These are phyloP conservation scores for Papiliotrema fonsecae DNA, from an alignment of 1,284 basidiomycete genomes.

Conservation along the genomic window DNA sequence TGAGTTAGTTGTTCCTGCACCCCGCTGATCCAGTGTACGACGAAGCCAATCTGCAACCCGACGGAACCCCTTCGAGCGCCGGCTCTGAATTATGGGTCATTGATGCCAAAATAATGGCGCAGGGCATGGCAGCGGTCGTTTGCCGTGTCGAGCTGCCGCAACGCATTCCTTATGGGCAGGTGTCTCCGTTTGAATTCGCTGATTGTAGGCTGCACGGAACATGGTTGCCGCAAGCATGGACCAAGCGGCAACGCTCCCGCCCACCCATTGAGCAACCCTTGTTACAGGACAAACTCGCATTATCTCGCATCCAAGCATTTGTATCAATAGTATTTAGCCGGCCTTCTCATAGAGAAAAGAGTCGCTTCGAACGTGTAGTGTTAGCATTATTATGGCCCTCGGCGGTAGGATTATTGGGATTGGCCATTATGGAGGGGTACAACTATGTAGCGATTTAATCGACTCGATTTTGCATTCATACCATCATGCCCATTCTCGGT, in stretches of 20 bases:
- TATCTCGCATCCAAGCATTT: slow-evolving; percentile 30
- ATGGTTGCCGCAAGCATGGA: slow-evolving; percentile 23
- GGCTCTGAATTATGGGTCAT: slow-evolving; percentile 51
- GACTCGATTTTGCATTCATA: too few relatives aligned
- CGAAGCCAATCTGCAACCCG: slow-evolving; percentile 43
- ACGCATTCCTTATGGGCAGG: slow-evolving; percentile 44
- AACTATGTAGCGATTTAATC: too few relatives aligned
- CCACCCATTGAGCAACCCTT: slow-evolving; percentile 21
- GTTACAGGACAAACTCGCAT: slow-evolving; percentile 28
- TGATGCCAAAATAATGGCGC: slow-evolving; percentile 43
- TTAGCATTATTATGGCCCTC: slow-evolving; percentile 25
- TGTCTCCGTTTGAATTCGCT: slow-evolving; percentile 1
- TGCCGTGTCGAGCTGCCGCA: slow-evolving; percentile 50
- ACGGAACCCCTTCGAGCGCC: slow-evolving; percentile 42
- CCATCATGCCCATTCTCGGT: slow-evolving; percentile 48
- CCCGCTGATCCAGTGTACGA: slow-evolving; percentile 43
- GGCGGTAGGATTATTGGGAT: slow-evolving; percentile 16
- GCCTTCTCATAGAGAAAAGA: slow-evolving; percentile 19
- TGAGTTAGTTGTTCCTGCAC: slow-evolving; percentile 14
- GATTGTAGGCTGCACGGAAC: slow-evolving; percentile 32
- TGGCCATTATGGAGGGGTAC: slow-evolving; percentile 16
- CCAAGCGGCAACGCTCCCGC: slow-evolving; percentile 16
- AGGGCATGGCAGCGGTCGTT: slow-evolving; percentile 44
- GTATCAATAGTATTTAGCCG: slow-evolving; percentile 30
- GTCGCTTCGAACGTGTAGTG: slow-evolving; percentile 18